Evolutionary conservation across 306 rosid species (phyloP), one percentile per base, ranked within the genome.

Genomic region (Cyamopsis tetragonoloba): DNA sequence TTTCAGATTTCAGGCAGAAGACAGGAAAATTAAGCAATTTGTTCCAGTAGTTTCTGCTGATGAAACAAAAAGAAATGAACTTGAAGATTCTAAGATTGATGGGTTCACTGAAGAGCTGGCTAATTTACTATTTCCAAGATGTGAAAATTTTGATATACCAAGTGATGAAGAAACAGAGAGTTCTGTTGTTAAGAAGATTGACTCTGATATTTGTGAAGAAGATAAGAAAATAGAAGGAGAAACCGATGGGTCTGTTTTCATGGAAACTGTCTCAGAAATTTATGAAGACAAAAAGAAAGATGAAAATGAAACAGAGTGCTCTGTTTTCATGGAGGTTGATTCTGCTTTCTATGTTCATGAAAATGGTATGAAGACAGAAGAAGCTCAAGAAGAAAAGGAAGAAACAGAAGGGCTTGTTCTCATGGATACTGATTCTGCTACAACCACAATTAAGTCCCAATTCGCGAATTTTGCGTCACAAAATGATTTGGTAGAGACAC

Each of bases 401-500:
- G 28, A 78, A 57, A 19, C 35, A 41, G 44, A 69, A 11, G 26
- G 7, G 9, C 6, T 11, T 12, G 27, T 31, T 22, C 7, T 43
- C 69, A 10, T 12, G 4, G 24, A 32, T 17, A 31, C 11, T 4
- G 18, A 34, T 9, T 53, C 68, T 22, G 63, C 47, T 46, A 15
- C 54, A 66, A 56, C 41, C 42, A 53, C n/a, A n/a, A n/a, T n/a
- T n/a, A n/a, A n/a, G n/a, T n/a, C n/a, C n/a, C n/a, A n/a, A n/a
- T n/a, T n/a, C n/a, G n/a, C n/a, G n/a, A n/a, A n/a, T n/a, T n/a
- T n/a, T n/a, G n/a, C n/a, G n/a, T n/a, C n/a, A n/a, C n/a, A n/a
- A n/a, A n/a, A 56, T 59, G 68, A 31, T 46, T 77, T 67, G 37
- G 13, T 65, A 5, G 82, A 84, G 66, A 81, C 75, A 31, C 89